These are phyloP conservation scores for Chaetomium tenue DNA, from an alignment of 495 filamentous ascomycete species.

Conservation along the genomic window DNA sequence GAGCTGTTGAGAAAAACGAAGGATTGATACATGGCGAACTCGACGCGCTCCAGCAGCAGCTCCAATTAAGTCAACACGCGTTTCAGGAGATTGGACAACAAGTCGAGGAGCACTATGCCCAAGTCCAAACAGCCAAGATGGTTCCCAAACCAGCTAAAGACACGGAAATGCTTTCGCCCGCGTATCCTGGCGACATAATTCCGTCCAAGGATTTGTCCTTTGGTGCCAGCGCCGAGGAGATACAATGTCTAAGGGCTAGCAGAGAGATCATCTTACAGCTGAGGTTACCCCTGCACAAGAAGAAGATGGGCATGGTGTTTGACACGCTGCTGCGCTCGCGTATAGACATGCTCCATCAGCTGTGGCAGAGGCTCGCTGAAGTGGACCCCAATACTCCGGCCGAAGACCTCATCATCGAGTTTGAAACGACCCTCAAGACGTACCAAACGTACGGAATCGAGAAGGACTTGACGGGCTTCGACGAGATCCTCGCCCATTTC, in stretches of 20 bases:
- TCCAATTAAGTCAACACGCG: not conserved
- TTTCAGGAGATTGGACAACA: not conserved
- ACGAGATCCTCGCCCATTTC: not conserved
- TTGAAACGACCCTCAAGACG: not conserved
- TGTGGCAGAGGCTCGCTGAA: not conserved
- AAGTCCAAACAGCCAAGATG: not conserved
- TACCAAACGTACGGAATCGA: not conserved
- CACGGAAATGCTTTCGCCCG: no score
- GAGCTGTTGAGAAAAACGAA: not conserved
- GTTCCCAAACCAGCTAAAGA: not conserved
- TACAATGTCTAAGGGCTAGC: not conserved
- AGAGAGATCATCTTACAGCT: not conserved
- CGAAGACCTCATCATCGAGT: not conserved
- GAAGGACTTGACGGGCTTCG: not conserved
- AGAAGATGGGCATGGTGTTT: not conserved
- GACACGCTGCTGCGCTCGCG: not conserved
- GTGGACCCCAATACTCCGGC: not conserved
- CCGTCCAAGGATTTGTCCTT: not conserved
- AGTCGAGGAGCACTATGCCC: not conserved
- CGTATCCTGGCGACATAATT: not conserved
- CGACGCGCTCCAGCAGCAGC: not conserved
- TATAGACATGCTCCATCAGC: not conserved
- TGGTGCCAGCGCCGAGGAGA: not conserved
- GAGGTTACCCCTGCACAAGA: not conserved
- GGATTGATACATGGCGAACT: constrained; percentile 7